Conservation (phyloP, 441 rosid species). For the Gossypium trilobum region DNA sequence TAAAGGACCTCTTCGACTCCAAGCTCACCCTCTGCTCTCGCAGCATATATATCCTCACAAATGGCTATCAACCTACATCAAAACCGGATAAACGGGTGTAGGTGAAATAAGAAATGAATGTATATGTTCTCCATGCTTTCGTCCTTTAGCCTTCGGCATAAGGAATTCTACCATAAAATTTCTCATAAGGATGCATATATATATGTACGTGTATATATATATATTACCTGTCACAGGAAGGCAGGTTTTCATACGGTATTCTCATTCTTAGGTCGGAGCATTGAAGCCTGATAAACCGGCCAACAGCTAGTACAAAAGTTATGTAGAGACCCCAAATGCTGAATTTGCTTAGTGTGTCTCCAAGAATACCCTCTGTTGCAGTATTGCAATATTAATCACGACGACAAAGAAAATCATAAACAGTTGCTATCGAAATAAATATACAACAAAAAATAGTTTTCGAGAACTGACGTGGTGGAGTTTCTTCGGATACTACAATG, state of each 20-base stretch:
- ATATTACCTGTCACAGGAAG: slow-evolving; percentile 87
- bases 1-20: slow-evolving; percentile 97
- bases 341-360: slow-evolving; percentile 99
- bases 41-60: slow-evolving; percentile 94
- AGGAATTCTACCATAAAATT: neutral
- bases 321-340: slow-evolving; percentile 99
- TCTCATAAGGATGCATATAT: neutral
- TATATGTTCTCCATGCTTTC: neutral
- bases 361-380: slow-evolving; percentile 86
- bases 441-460: slow-evolving; percentile 7
- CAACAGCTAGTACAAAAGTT: slow-evolving; percentile 97
- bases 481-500: slow-evolving; percentile 85
- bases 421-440: neutral
- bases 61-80: slow-evolving; percentile 78
- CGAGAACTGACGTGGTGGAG: slow-evolving; percentile 85
- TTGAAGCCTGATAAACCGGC: slow-evolving; percentile 97
- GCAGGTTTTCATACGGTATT: slow-evolving; percentile 94
- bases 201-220: too few relatives aligned
- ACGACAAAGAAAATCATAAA: slow-evolving; percentile 10
- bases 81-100: slow-evolving; percentile 11
- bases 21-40: slow-evolving; percentile 95
- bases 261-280: slow-evolving; percentile 98
- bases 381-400: slow-evolving; percentile 11
- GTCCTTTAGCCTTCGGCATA: neutral
- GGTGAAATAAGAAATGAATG: neutral